These are phyloP conservation scores for Cucurbita ficifolia DNA, from an alignment of 306 rosid genomes.

Conservation along the genomic window DNA sequence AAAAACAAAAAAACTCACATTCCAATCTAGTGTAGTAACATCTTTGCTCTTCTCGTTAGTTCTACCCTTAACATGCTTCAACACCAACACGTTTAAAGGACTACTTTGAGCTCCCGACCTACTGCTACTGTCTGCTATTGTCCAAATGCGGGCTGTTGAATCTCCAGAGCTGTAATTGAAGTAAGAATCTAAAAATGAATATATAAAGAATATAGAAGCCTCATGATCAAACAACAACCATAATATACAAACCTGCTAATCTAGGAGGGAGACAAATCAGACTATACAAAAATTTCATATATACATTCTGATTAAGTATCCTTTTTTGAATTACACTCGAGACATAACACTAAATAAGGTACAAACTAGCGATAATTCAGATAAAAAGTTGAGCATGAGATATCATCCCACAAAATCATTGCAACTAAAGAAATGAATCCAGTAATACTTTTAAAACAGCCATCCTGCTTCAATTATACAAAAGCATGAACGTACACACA, in stretches of 20 bases:
- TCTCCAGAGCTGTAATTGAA: slow-evolving; percentile 62
- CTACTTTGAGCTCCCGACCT: slow-evolving; percentile 38
- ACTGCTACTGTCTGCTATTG: slow-evolving; percentile 49
- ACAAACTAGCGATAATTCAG: background rate
- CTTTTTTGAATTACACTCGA: background rate
- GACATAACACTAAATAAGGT: background rate
- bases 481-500: background rate
- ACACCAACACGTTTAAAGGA: slow-evolving; percentile 45
- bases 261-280: background rate
- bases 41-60: slow-evolving; percentile 78
- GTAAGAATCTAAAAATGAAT: slow-evolving; percentile 1
- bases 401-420: background rate
- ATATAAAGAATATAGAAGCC: background rate
- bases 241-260: background rate
- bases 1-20: slow-evolving; percentile 41
- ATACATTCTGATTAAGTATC: background rate
- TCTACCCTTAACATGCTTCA: slow-evolving; percentile 81
- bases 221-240: background rate
- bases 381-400: background rate
- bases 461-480: background rate
- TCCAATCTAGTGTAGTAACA: slow-evolving; percentile 93
- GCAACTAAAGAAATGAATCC: background rate
- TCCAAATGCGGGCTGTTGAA: slow-evolving; percentile 95
- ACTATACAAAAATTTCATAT: background rate
- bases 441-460: background rate